A percentile compares a stretch with the other conserved stretches of the same genome.
Evolutionary conservation across 306 rosid species (phyloP).

Genomic region (Psophocarpus tetragonolobus): DNA sequence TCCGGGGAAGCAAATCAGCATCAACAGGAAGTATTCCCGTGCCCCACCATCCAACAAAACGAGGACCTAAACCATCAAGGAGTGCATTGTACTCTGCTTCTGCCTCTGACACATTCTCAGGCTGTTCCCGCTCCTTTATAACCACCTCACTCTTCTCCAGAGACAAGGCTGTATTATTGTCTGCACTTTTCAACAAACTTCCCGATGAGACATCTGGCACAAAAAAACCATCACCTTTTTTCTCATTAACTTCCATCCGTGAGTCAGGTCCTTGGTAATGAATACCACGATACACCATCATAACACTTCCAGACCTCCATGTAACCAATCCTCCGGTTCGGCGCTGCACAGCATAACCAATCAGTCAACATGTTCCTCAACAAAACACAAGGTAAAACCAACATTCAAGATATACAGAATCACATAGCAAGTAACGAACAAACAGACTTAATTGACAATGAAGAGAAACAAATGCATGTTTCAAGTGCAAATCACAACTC

Average conservation of each 20-base stretch:
- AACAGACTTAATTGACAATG: slow-evolving; percentile 1
- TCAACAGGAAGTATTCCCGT: slow-evolving; percentile 93
- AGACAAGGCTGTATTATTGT: slow-evolving; percentile 36
- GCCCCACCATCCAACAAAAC: slow-evolving; percentile 98
- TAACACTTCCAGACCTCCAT: slow-evolving; percentile 94
- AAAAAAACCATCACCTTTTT: slow-evolving; percentile 55
- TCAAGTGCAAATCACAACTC: slow-evolving; percentile 5
- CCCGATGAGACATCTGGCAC: slow-evolving; percentile 73
- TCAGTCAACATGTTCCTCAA: slow-evolving; percentile 50
- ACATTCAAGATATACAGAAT: background rate
- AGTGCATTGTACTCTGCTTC: slow-evolving; percentile 79
- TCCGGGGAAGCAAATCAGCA: slow-evolving; percentile 87
- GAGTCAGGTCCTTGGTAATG: slow-evolving; percentile 76
- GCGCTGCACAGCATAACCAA: slow-evolving; percentile 72
- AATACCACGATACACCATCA: slow-evolving; percentile 91
- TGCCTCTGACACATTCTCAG: slow-evolving; percentile 61
- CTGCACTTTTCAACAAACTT: slow-evolving; percentile 34
- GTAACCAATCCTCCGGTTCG: slow-evolving; percentile 92
- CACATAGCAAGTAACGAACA: background rate
- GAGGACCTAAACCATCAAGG: slow-evolving; percentile 90
- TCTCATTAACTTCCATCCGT: slow-evolving; percentile 42
- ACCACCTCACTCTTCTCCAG: slow-evolving; percentile 46
- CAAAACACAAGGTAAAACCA: background rate
- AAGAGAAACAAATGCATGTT: background rate
- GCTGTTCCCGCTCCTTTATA: slow-evolving; percentile 34